Conservation (phyloP, 345 rosid species). For the Passiflora organensis region DNA sequence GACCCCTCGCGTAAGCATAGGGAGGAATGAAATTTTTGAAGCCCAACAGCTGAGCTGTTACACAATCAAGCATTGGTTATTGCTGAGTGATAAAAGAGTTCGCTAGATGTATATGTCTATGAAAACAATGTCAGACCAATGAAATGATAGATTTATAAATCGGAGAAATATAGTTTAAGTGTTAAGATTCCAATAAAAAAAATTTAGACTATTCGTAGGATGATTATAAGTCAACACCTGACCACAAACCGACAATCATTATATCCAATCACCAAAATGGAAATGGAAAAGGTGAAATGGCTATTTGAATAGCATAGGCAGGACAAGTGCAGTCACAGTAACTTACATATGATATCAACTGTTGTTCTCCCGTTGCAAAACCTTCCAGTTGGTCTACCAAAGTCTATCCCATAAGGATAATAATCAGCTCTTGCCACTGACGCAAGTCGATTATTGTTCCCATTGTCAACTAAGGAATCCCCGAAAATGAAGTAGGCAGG, state of each 20-base stretch:
- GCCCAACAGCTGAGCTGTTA: slow-evolving; percentile 11
- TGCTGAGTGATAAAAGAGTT: not conserved
- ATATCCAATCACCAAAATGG: too few species aligned
- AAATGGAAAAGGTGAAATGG: not conserved
- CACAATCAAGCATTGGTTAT: not conserved
- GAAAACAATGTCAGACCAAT: not conserved
- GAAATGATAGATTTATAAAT: too few species aligned
- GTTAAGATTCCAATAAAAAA: too few species aligned
- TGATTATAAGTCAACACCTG: too few species aligned
- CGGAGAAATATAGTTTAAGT: not conserved
- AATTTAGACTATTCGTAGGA: not conserved
- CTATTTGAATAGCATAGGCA: too few species aligned
- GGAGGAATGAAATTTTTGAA: slow-evolving; percentile 10
- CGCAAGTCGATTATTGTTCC: slow-evolving; percentile 25
- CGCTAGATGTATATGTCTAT: too few species aligned
- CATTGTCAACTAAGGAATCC: slow-evolving; percentile 26
- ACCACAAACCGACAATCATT: too few species aligned
- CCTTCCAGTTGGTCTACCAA: slow-evolving; percentile 26
- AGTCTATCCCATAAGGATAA: slow-evolving; percentile 25
- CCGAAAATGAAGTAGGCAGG: slow-evolving; percentile 36
- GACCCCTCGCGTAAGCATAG: not conserved
- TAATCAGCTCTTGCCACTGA: slow-evolving; percentile 16
- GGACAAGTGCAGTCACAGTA: too few species aligned
- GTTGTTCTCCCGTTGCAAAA: slow-evolving; percentile 23
- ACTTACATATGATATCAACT: too few species aligned